Base-by-base conservation (phyloP, 805 yeast species). In the Wickerhamiella azymoides region DNA sequence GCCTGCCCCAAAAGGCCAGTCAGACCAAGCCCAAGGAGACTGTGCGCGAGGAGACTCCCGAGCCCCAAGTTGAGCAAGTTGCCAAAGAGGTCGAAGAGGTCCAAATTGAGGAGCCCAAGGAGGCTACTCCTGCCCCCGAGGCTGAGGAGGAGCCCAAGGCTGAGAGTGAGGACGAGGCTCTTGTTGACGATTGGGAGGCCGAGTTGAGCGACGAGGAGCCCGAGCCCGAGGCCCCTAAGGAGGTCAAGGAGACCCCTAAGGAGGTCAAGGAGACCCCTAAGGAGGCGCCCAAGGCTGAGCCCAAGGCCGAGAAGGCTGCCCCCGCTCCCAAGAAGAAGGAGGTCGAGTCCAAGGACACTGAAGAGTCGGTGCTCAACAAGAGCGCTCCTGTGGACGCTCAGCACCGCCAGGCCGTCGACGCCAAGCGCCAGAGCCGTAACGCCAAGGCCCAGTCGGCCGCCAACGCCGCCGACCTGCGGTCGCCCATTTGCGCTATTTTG, bases 401-500 rank as follows among this genome's bases (percentile, higher is more conserved):
- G 44, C 66, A 54, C 59, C 64, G 57, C 37, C 66, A 65, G 9
- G 69, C 64, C 46, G 68, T 63, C 35, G 54, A 65, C 37, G 74
- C 53, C 54, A 61, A 57, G 56, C 67, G 64, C 25, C 64, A 57
- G 50, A 61, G 59, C 47, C 66, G 62, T 40, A 56, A 52, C 40
- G 55, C 55, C 42, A 61, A 61, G 48, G 70, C 71, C 2, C 48
- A 60, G 39, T 64, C 61, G 4, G 51, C 52, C 11, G 65, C 68
- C 21, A 52, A 57, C 19, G 69, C 69, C 36, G 66, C 65, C 50
- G 77, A 92, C 58, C 68, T 92, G 61, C 94, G 99, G 68, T 92
- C 99, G 52, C 99, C 99, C 53, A 92, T 92, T 63, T 92, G 98
- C 67, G 86, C 96, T 81, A 92, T 92, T 60, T 74, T 92, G 65